Conservation (phyloP, 208 protist species). For the Angomonas ambiguus region DNA sequence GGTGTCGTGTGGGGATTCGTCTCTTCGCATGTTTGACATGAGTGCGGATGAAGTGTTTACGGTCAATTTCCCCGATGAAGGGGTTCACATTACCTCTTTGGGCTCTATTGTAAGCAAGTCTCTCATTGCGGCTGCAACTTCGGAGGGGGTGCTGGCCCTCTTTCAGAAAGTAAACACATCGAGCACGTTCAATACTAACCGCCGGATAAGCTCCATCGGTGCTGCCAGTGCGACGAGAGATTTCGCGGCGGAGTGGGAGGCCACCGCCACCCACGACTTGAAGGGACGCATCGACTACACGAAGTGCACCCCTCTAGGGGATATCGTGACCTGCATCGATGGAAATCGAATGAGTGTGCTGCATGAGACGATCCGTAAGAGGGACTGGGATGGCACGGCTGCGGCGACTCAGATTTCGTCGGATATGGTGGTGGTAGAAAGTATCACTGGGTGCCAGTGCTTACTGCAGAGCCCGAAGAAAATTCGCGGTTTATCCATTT, state of each 20-base stretch:
- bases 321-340: slow-evolving; percentile 50
- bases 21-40: slow-evolving; percentile 81
- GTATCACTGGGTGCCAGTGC: slow-evolving; percentile 77
- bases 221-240: slow-evolving; percentile 16
- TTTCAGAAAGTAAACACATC: slow-evolving; percentile 26
- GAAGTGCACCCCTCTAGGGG: slow-evolving; percentile 44
- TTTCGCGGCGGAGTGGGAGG: slow-evolving; percentile 55
- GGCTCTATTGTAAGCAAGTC: slow-evolving; percentile 27
- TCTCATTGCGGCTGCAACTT: slow-evolving; percentile 52
- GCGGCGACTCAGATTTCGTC: slow-evolving; percentile 85
- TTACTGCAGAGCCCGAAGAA: slow-evolving; percentile 66
- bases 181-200: not conserved
- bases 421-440: slow-evolving; percentile 85
- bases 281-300: slow-evolving; percentile 58
- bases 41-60: slow-evolving; percentile 64
- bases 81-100: slow-evolving; percentile 52
- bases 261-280: slow-evolving; percentile 62
- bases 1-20: slow-evolving; percentile 73
- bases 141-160: slow-evolving; percentile 62
- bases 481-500: slow-evolving; percentile 74
- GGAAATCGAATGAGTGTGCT: slow-evolving; percentile 70
- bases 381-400: slow-evolving; percentile 76
- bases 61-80: slow-evolving; percentile 47
- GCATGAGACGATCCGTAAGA: slow-evolving; percentile 81
- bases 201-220: not conserved